Conservation (phyloP, 2,329 filamentous ascomycete genomes). For the Bipolaris sorokiniana region DNA sequence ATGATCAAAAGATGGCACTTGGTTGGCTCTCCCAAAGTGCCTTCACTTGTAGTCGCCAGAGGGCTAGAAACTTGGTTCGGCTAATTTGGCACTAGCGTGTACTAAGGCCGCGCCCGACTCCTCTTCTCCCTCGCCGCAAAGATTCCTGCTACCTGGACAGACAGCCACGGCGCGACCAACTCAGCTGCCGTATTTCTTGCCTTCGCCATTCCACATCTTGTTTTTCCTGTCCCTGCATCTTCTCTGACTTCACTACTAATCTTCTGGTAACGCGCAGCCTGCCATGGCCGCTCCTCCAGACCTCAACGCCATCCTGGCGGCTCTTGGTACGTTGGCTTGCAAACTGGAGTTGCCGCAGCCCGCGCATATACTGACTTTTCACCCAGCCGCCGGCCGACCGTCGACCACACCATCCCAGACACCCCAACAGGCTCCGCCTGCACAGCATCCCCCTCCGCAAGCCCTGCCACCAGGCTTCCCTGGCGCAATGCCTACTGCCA, state of each 20-base stretch:
- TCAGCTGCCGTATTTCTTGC: conserved; percentile 4
- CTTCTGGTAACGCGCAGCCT: conserved; percentile 13
- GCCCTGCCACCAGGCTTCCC: conserved; percentile 54
- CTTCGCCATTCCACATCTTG: conserved; percentile 1
- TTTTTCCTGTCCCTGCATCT: not conserved
- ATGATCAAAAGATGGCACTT: not conserved
- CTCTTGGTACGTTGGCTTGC: conserved; percentile 40
- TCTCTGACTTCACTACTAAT: conserved; percentile 8
- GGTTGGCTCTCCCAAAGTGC: not conserved
- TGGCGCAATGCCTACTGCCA: conserved; percentile 49
- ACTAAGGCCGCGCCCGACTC: conserved; percentile 15
- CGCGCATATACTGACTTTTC: conserved; percentile 15
- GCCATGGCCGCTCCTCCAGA: conserved; percentile 47
- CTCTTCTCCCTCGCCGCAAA: conserved; percentile 22
- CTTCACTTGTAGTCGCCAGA: not conserved
- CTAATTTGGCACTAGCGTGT: conserved; percentile 13
- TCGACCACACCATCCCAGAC: conserved; percentile 56
- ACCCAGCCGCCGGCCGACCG: conserved; percentile 54
- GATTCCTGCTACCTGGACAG: conserved; percentile 16
- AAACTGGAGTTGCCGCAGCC: not conserved
- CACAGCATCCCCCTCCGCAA: conserved; percentile 53
- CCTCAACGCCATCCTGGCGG: conserved; percentile 48
- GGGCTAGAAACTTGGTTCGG: conserved; percentile 7
- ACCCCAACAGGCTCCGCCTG: conserved; percentile 49
- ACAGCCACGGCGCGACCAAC: conserved; percentile 16